Evolutionary conservation across 805 yeast species (phyloP).

Genomic region (Huiozyma naganishii): DNA sequence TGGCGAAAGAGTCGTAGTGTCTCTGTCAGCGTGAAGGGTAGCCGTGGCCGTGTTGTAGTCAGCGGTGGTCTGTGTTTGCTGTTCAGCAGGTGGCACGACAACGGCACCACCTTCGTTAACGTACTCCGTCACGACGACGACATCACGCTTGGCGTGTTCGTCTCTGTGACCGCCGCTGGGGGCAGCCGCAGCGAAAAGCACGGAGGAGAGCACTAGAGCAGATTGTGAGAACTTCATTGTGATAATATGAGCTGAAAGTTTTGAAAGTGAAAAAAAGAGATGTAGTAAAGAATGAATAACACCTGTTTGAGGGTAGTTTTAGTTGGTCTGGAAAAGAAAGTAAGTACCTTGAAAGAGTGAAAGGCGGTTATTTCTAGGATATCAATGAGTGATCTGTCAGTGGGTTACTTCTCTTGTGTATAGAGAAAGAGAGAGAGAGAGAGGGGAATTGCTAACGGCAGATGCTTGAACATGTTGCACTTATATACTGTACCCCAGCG

Average conservation of each 20-base stretch:
- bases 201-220: neutral
- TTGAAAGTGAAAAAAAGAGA: neutral
- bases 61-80: constrained; percentile 10
- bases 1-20: constrained; percentile 22
- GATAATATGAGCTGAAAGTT: neutral
- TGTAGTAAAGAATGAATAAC: no score
- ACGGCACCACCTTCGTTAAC: constrained; percentile 23
- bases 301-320: no score
- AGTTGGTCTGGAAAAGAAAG: no score
- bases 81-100: constrained; percentile 4
- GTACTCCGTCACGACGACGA: constrained; percentile 24
- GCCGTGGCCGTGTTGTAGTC: constrained; percentile 14
- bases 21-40: constrained; percentile 5
- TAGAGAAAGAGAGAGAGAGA: no score
- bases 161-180: constrained; percentile 15
- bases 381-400: no score
- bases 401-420: no score
- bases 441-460: no score
- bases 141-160: constrained; percentile 17
- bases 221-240: constrained; percentile 12
- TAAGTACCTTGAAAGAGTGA: no score
- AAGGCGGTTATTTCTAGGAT: no score
- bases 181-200: constrained; percentile 6
- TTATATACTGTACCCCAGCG: no score
- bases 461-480: no score